Percentiles rank a stretch among this genome's conserved stretches.
Evolutionary conservation across 345 rosid genomes (phyloP).

Genomic region (Citrus unshiu): DNA sequence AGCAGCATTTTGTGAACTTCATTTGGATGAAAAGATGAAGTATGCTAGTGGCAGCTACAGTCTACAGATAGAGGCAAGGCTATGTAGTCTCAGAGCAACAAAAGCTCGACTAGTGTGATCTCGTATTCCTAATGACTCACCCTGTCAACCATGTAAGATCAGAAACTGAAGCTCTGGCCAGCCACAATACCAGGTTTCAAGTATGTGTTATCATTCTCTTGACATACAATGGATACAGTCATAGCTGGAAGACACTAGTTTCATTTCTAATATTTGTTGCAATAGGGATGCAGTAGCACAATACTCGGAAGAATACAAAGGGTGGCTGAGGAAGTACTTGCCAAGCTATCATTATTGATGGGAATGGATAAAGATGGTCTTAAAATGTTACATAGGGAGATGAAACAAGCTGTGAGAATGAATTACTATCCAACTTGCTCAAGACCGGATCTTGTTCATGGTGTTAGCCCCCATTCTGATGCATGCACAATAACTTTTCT

Average conservation of each 20-base stretch:
- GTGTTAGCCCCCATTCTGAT: slow-evolving; percentile 26
- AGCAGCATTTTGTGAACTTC: slow-evolving; percentile 25
- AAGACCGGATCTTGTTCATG: slow-evolving; percentile 17
- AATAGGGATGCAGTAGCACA: slow-evolving; percentile 18
- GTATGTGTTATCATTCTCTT: slow-evolving; percentile 12
- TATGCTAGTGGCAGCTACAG: slow-evolving; percentile 10
- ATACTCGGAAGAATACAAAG: slow-evolving; percentile 6
- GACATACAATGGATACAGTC: neutral
- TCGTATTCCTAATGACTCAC: slow-evolving; percentile 7
- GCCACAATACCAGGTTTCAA: slow-evolving; percentile 7
- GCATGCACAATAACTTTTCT: slow-evolving; percentile 20
- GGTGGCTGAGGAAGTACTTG: slow-evolving; percentile 5
- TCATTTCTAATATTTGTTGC: neutral
- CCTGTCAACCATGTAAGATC: neutral
- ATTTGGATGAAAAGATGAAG: slow-evolving; percentile 26
- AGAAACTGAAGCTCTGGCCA: neutral
- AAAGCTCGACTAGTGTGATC: slow-evolving; percentile 26
- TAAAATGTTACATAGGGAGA: slow-evolving; percentile 2
- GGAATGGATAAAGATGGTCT: slow-evolving; percentile 18
- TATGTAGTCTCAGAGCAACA: slow-evolving; percentile 27
- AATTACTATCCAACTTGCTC: slow-evolving; percentile 30
- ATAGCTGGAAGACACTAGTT: neutral
- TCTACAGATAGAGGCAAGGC: slow-evolving; percentile 16
- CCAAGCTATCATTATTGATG: slow-evolving; percentile 8
- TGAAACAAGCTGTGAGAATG: slow-evolving; percentile 24